Conservation (phyloP, 2,329 filamentous ascomycete genomes). For the Fulvia fulva region DNA sequence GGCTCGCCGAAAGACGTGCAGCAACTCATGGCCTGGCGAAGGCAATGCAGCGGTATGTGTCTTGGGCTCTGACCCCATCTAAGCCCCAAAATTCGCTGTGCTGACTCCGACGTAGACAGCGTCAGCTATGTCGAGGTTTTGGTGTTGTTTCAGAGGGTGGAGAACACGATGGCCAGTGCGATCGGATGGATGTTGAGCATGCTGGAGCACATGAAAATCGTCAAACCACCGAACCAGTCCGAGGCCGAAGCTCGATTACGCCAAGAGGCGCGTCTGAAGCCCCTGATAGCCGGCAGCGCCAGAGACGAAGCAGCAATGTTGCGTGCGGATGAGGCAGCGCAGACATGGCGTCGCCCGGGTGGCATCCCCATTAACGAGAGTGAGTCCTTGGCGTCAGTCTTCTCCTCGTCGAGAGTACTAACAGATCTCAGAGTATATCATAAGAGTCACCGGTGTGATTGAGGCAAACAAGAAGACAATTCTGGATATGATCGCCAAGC, state of each 20-base stretch:
- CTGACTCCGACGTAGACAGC: background rate
- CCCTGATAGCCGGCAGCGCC: conserved; percentile 55
- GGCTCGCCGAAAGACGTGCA: background rate
- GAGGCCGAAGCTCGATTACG: conserved; percentile 66
- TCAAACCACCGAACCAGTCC: conserved; percentile 53
- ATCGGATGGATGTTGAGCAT: conserved; percentile 56
- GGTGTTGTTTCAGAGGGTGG: background rate
- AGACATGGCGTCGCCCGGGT: background rate
- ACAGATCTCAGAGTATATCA: background rate
- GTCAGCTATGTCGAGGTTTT: background rate
- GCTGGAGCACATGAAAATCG: conserved; percentile 54
- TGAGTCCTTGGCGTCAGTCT: background rate
- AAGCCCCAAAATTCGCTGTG: background rate
- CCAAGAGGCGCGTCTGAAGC: conserved; percentile 83
- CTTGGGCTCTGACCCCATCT: background rate
- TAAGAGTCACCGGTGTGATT: background rate
- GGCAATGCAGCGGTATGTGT: background rate
- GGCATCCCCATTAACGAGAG: background rate
- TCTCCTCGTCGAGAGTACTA: background rate
- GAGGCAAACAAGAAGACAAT: background rate
- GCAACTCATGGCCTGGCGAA: background rate
- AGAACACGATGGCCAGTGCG: background rate
- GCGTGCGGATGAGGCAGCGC: background rate
- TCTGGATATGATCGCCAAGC: background rate
- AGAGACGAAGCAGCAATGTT: background rate